Conservation (phyloP, 257 asterid genomes). For the Eustoma russellianum region DNA sequence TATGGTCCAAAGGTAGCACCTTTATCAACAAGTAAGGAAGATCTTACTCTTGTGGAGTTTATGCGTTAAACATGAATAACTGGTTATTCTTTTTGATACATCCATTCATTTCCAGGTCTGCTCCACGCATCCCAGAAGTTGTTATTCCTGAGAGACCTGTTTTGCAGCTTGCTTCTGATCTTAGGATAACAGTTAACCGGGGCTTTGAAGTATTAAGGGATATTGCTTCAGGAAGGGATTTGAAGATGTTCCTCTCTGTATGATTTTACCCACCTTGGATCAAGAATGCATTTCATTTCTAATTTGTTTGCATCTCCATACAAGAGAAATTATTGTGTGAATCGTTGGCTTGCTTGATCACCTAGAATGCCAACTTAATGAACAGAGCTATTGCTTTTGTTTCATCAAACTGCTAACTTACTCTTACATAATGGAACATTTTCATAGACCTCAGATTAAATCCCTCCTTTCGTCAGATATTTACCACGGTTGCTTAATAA, state of each 20-base stretch:
- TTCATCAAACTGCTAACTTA: not conserved
- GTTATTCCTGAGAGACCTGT: conserved; percentile 55
- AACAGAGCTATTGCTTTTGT: not conserved
- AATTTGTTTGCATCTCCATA: no score
- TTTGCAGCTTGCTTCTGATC: conserved; percentile 37
- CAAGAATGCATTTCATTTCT: no score
- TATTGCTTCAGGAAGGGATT: conserved; percentile 63
- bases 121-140: conserved; percentile 66
- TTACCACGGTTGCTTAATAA: no score
- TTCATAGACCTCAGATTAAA: not conserved
- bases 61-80: no score
- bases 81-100: not conserved
- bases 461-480: no score
- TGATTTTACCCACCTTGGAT: conserved; percentile 10
- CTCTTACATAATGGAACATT: not conserved
- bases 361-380: not conserved
- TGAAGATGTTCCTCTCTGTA: conserved; percentile 67
- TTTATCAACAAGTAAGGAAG: conserved; percentile 68
- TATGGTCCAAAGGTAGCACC: conserved; percentile 60
- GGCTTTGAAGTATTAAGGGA: conserved; percentile 51
- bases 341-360: not conserved
- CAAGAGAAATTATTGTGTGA: not conserved
- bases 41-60: not conserved
- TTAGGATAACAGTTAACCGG: conserved; percentile 52
- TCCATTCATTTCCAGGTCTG: conserved; percentile 29